Conservation (phyloP, 73 alveolate species). For the Paramecium biaurelia region DNA sequence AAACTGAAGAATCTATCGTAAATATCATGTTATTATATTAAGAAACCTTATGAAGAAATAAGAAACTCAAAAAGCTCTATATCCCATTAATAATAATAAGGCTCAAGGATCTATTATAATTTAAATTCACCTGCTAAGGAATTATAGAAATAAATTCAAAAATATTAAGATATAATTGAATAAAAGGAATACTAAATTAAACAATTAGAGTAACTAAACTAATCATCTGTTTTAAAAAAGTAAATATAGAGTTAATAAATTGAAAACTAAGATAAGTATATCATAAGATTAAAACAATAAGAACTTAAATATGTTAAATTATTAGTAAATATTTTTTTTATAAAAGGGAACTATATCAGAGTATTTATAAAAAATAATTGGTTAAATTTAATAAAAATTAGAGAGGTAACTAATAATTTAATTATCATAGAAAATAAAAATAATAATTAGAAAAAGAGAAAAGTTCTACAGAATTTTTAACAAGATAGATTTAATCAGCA, state of each 20-base stretch:
- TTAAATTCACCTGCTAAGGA: background rate
- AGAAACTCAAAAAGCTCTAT: background rate
- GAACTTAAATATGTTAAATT: background rate
- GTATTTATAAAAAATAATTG: background rate
- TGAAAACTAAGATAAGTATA: background rate
- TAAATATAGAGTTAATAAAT: background rate
- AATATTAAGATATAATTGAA: background rate
- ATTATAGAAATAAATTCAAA: background rate
- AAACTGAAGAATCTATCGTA: constrained; percentile 8
- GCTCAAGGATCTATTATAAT: background rate
- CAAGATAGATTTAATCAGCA: background rate
- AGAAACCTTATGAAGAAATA: background rate
- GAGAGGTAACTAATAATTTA: background rate
- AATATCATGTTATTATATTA: background rate
- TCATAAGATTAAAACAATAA: background rate
- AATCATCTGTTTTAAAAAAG: background rate
- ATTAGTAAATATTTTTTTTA: background rate
- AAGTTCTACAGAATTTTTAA: background rate
- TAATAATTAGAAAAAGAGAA: background rate
- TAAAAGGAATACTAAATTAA: background rate
- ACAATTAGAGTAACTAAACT: background rate
- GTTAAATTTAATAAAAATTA: background rate
- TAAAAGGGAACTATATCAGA: background rate
- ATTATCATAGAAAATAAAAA: background rate
- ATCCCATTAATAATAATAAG: background rate